phyloP scores from a whole-genome alignment of 2,329 filamentous ascomycete genomes.

The Leptographium galeiforme region DNA sequence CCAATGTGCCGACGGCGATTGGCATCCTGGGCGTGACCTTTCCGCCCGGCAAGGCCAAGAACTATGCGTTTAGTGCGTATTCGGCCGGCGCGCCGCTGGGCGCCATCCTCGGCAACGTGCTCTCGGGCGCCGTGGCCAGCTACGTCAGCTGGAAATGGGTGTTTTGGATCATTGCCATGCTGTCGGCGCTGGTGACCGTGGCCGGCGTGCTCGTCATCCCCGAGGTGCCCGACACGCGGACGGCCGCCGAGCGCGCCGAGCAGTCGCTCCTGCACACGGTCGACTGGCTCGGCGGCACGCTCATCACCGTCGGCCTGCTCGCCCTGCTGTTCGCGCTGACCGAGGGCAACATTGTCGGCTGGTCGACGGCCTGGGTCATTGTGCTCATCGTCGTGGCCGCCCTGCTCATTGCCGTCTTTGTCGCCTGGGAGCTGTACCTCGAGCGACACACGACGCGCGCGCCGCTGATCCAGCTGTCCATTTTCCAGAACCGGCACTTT shows the following conservation, averaged over 20 bases:
- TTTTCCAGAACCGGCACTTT: constrained; percentile 45
- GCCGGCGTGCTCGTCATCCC: constrained; percentile 50
- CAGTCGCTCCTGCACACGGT: constrained; percentile 16
- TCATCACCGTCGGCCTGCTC: constrained; percentile 48
- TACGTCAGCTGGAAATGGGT: constrained; percentile 53
- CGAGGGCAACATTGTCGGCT: constrained; percentile 56
- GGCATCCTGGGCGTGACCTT: constrained; percentile 57
- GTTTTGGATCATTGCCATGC: constrained; percentile 50
- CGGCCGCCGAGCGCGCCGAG: background rate
- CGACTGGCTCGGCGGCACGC: constrained; percentile 51
- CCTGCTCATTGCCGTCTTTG: constrained; percentile 40
- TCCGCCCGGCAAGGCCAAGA: constrained; percentile 52
- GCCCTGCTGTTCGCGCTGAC: constrained; percentile 52
- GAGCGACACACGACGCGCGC: constrained; percentile 28
- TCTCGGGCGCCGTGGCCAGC: constrained; percentile 49
- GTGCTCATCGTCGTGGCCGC: constrained; percentile 43
- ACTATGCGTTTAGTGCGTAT: constrained; percentile 54
- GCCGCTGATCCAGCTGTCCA: constrained; percentile 50
- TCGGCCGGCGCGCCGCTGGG: constrained; percentile 51
- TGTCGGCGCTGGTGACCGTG: constrained; percentile 41
- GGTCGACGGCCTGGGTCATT: constrained; percentile 47
- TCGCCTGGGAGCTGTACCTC: constrained; percentile 45
- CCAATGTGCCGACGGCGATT: constrained; percentile 57
- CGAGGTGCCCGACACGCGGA: constrained; percentile 8
- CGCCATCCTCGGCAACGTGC: constrained; percentile 48